Conservation (phyloP, 345 rosid species). For the Sonneratia alba region DNA sequence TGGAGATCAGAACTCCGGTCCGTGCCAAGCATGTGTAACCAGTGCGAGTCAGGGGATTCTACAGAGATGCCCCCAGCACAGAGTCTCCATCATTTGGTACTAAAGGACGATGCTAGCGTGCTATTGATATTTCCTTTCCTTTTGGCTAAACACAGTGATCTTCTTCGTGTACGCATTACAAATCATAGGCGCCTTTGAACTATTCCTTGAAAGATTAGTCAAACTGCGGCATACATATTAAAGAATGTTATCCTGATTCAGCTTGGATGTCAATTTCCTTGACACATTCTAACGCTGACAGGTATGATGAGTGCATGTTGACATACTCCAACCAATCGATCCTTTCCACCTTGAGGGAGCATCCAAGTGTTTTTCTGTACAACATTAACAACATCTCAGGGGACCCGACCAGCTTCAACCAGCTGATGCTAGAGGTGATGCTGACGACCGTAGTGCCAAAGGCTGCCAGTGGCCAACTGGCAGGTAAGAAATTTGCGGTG, state of each 20-base stretch:
- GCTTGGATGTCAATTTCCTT: no score
- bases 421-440: neutral
- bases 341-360: constrained; percentile 13
- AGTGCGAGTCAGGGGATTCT: constrained; percentile 1
- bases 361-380: constrained; percentile 5
- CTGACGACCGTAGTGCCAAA: constrained; percentile 4
- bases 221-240: no score
- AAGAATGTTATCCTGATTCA: no score
- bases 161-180: no score
- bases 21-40: constrained; percentile 8
- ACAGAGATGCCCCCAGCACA: constrained; percentile 23
- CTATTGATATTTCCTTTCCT: no score
- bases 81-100: constrained; percentile 27
- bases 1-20: constrained; percentile 6
- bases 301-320: constrained; percentile 25
- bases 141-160: no score
- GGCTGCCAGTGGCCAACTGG: constrained; percentile 11
- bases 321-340: constrained; percentile 36
- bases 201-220: no score
- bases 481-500: constrained; percentile 7
- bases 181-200: no score
- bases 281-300: no score
- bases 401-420: constrained; percentile 14
- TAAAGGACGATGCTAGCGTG: no score
- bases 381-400: constrained; percentile 15